A percentile compares a stretch with the other conserved stretches of the same genome.
These are phyloP conservation scores for Penicillium riverlandense DNA, from an alignment of 495 filamentous ascomycete species.

Conservation along the genomic window DNA sequence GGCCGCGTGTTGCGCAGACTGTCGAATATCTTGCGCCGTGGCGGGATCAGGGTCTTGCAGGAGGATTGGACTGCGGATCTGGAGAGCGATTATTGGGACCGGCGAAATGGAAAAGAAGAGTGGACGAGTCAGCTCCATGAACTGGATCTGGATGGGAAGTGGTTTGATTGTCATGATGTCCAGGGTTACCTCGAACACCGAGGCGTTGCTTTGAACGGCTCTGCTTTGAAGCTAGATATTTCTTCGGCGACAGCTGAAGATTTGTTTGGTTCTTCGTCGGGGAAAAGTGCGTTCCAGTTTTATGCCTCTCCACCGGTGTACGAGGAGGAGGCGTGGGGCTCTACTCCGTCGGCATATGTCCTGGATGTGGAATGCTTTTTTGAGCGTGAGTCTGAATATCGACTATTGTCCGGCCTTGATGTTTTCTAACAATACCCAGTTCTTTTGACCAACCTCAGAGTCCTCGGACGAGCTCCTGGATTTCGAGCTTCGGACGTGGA, in stretches of 20 bases:
- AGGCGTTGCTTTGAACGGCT: conserved; percentile 12
- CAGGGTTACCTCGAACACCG: conserved; percentile 17
- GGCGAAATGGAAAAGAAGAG: not conserved
- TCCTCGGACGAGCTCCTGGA: conserved; percentile 22
- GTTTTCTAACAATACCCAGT: conserved; percentile 7
- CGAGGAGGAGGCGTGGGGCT: not conserved
- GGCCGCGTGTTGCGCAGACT: conserved; percentile 15
- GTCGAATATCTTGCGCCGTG: conserved; percentile 12
- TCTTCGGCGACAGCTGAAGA: conserved; percentile 6
- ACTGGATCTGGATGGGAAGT: conserved; percentile 20
- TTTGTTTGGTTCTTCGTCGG: conserved; percentile 11
- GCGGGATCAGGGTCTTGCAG: conserved; percentile 20
- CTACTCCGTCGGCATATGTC: conserved; percentile 6
- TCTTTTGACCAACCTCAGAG: conserved; percentile 14
- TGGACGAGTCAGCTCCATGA: conserved; percentile 6
- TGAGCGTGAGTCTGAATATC: conserved; percentile 11
- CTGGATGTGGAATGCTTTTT: conserved; percentile 23
- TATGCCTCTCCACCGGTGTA: conserved; percentile 2
- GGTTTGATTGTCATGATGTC: conserved; percentile 25
- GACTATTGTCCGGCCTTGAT: not conserved
- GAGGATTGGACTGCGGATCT: conserved; percentile 21
- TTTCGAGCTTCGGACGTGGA: conserved; percentile 20
- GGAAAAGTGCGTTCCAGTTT: conserved; percentile 3
- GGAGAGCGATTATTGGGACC: conserved; percentile 5
- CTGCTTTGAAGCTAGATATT: conserved; percentile 13